These are phyloP conservation scores for Carpinus fangiana DNA, from an alignment of 306 rosid genomes.

Conservation along the genomic window DNA sequence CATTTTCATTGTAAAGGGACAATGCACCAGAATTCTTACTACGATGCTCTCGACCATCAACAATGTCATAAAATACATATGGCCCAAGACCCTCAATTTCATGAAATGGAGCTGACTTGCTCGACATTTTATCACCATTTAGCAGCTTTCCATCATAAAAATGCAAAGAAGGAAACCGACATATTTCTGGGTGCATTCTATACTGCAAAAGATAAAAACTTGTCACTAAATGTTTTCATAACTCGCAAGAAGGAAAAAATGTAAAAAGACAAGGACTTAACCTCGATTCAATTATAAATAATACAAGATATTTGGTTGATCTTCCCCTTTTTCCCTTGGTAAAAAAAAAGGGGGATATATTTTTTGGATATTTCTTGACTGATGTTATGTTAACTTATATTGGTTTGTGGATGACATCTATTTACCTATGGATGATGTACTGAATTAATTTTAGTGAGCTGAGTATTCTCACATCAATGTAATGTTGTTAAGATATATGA, in stretches of 20 bases:
- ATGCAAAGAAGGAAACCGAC: conserved; percentile 87
- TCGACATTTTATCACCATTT: conserved; percentile 69
- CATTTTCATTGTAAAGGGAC: conserved; percentile 87
- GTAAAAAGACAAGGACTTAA: conserved; percentile 15
- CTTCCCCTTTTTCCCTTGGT: no score
- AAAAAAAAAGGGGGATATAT: no score
- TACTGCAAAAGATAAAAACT: conserved; percentile 60
- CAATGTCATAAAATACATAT: conserved; percentile 75
- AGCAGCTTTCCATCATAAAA: conserved; percentile 84
- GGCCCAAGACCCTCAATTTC: conserved; percentile 78
- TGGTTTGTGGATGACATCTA: no score
- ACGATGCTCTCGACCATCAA: conserved; percentile 73
- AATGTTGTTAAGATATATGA: no score
- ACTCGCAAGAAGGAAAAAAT: conserved; percentile 21
- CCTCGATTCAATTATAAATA: conserved; percentile 18
- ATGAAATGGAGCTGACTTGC: conserved; percentile 80
- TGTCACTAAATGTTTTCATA: conserved; percentile 28
- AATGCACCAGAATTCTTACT: conserved; percentile 73
- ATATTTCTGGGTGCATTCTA: conserved; percentile 98
- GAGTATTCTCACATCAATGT: no score
- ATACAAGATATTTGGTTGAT: neutral
- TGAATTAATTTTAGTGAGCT: no score
- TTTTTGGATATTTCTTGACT: no score
- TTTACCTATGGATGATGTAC: no score
- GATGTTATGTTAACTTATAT: no score